phyloP scores from a whole-genome alignment of 2,329 filamentous ascomycete species.

The Ambrosiella cleistominuta region DNA sequence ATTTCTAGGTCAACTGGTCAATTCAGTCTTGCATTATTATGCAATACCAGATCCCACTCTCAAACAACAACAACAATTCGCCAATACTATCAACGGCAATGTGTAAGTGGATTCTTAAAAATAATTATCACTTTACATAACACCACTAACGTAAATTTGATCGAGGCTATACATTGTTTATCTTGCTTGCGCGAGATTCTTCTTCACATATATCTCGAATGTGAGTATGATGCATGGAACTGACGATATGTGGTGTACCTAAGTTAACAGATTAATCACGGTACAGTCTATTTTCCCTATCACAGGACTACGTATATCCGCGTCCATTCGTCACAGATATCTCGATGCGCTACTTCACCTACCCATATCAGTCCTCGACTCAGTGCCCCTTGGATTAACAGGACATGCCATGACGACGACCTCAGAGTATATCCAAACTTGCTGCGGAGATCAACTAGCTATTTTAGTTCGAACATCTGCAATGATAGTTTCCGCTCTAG shows the following conservation, averaged over 20 bases:
- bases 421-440: conserved; percentile 34
- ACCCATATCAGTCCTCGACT: conserved; percentile 30
- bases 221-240: conserved; percentile 15
- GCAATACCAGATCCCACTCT: neutral
- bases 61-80: neutral
- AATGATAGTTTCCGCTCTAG: conserved; percentile 27
- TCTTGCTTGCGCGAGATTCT: conserved; percentile 20
- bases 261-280: neutral
- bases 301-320: conserved; percentile 31
- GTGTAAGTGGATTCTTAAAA: neutral
- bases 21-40: conserved; percentile 3
- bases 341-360: conserved; percentile 30
- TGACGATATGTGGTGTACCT: neutral
- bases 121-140: neutral
- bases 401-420: conserved; percentile 33
- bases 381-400: conserved; percentile 31
- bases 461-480: conserved; percentile 25
- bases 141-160: neutral
- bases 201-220: conserved; percentile 19
- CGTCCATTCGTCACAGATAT: conserved; percentile 31
- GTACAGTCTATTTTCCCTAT: conserved; percentile 24
- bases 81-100: neutral
- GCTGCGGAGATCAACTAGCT: conserved; percentile 34
- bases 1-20: conserved; percentile 4
- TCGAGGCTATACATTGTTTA: conserved; percentile 15